Evolutionary conservation across 2,329 filamentous ascomycete species (phyloP).

Genomic region (Ophioceras dolichostomum): DNA sequence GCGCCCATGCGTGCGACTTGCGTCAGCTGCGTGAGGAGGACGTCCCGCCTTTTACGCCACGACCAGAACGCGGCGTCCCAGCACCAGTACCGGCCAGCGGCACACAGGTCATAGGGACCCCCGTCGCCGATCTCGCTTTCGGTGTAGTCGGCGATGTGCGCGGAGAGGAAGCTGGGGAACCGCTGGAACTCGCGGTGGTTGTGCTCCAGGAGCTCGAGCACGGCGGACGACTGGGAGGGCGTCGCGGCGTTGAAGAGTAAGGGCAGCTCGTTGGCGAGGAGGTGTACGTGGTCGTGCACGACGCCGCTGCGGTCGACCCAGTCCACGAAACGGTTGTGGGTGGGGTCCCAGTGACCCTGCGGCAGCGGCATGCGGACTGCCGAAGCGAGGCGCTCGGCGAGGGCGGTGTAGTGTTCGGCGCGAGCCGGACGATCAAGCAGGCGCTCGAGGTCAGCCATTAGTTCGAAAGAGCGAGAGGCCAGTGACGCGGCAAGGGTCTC

Average conservation of each 20-base stretch:
- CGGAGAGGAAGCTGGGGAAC: conserved; percentile 6
- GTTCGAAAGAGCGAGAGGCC: conserved; percentile 4
- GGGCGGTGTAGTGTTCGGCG: background rate
- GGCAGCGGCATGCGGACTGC: conserved; percentile 4
- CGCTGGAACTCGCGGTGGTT: conserved; percentile 6
- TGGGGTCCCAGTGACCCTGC: conserved; percentile 5
- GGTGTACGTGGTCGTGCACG: conserved; percentile 7
- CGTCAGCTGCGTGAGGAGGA: conserved; percentile 5
- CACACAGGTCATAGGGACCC: conserved; percentile 8
- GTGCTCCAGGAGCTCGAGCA: conserved; percentile 1
- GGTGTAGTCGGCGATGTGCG: conserved; percentile 6
- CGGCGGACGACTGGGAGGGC: background rate
- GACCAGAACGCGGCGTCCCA: conserved; percentile 8
- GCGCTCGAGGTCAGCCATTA: conserved; percentile 5
- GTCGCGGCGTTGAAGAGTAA: conserved; percentile 4
- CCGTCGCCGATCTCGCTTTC: conserved; percentile 7
- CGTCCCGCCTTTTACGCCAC: conserved; percentile 3
- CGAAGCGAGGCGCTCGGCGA: background rate
- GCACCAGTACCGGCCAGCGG: conserved; percentile 7
- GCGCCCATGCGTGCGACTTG: conserved; percentile 4
- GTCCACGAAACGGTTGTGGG: conserved; percentile 4
- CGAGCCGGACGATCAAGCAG: background rate
- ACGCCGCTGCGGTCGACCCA: conserved; percentile 6
- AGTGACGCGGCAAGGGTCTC: conserved; percentile 6
- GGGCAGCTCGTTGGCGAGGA: conserved; percentile 7